Percentiles rank a stretch among this genome's conserved stretches.
Conservation (phyloP, 805 yeast species). For the Candida incommunis region DNA sequence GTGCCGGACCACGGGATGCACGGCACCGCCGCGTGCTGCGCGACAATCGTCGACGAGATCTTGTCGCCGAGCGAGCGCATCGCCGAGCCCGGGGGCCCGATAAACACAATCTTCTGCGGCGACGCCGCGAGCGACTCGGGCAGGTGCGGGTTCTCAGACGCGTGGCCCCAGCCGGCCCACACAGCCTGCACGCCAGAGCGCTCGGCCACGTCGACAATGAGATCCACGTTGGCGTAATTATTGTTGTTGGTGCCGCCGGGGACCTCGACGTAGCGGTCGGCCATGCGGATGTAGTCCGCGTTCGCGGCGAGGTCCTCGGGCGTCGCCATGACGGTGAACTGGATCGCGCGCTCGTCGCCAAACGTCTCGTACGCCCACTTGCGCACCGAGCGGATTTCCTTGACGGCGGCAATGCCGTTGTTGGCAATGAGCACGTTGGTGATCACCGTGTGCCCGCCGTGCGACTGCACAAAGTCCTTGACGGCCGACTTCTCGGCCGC, state of each 20-base stretch:
- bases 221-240: conserved; percentile 94
- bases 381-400: conserved; percentile 92
- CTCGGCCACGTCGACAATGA: conserved; percentile 94
- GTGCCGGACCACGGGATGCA: conserved; percentile 99
- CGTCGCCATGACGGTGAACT: conserved; percentile 97
- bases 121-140: conserved; percentile 94
- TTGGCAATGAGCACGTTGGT: conserved; percentile 78
- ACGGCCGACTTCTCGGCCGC: conserved; percentile 57
- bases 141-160: conserved; percentile 91
- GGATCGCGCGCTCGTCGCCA: conserved; percentile 86
- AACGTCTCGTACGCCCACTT: conserved; percentile 99
- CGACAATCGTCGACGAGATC: conserved; percentile 94
- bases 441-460: conserved; percentile 93
- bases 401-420: conserved; percentile 98
- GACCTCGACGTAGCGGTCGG: conserved; percentile 94
- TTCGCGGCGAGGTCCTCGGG: conserved; percentile 98
- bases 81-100: conserved; percentile 98
- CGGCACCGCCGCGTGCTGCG: conserved; percentile 96
- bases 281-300: conserved; percentile 97
- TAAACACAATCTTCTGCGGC: conserved; percentile 76
- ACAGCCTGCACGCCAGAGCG: conserved; percentile 95
- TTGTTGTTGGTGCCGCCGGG: conserved; percentile 99
- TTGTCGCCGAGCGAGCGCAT: conserved; percentile 99
- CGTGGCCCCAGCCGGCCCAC: conserved; percentile 99
- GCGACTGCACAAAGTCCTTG: conserved; percentile 69